A percentile compares a stretch with the other conserved stretches of the same genome.
Evolutionary conservation across 2,329 filamentous ascomycete genomes (phyloP).

Genomic region (Colletotrichum salicis): DNA sequence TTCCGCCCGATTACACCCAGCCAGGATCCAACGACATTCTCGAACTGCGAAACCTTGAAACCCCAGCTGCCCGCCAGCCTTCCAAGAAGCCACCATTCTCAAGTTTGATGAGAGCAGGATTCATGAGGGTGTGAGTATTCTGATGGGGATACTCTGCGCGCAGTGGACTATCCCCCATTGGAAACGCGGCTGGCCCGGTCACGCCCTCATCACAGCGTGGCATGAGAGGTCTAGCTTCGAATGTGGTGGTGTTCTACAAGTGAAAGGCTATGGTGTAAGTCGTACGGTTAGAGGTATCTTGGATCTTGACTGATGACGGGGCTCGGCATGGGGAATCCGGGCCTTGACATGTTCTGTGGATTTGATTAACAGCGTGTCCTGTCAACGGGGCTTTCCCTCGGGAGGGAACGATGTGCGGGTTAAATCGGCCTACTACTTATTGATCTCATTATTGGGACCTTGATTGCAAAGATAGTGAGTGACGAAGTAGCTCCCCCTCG

Average conservation of each 20-base stretch:
- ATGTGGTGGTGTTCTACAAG: constrained; percentile 49
- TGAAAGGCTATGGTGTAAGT: constrained; percentile 51
- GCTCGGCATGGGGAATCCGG: background rate
- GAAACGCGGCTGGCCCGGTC: constrained; percentile 50
- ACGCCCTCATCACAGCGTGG: constrained; percentile 51
- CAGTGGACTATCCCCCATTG: constrained; percentile 52
- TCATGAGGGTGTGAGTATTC: constrained; percentile 39
- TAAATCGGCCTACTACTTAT: constrained; percentile 25
- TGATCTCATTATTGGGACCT: background rate
- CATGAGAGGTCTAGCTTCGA: constrained; percentile 50
- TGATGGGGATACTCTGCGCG: constrained; percentile 43
- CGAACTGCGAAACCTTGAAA: constrained; percentile 15
- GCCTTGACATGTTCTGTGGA: constrained; percentile 30
- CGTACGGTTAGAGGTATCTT: accelerated
- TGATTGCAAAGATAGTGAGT: too few species aligned
- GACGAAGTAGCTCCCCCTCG: too few species aligned
- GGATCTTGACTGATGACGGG: background rate
- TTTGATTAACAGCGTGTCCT: constrained; percentile 36
- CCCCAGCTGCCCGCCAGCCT: constrained; percentile 34
- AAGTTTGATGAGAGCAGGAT: constrained; percentile 44
- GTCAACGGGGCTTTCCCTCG: constrained; percentile 35
- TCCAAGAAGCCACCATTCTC: constrained; percentile 43
- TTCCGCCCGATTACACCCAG: constrained; percentile 53
- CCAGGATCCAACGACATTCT: constrained; percentile 38
- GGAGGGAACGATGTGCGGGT: constrained; percentile 33